These are phyloP conservation scores for Metschnikowia colocasiae DNA, from an alignment of 805 yeast species.

Conservation along the genomic window DNA sequence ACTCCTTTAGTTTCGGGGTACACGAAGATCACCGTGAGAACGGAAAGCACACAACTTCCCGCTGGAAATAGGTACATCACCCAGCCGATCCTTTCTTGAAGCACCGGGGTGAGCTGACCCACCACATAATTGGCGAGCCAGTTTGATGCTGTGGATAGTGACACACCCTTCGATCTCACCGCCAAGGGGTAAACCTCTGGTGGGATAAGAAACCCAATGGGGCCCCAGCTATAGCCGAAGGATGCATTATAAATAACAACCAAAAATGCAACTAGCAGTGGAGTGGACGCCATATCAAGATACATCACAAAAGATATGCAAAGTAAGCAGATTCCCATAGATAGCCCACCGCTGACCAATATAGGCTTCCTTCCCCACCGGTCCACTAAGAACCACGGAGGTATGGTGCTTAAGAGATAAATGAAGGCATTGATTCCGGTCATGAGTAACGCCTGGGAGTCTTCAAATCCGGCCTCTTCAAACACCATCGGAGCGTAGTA, in stretches of 20 bases:
- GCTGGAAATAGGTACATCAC: slow-evolving; percentile 41
- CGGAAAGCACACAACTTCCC: slow-evolving; percentile 32
- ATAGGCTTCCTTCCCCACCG: slow-evolving; percentile 46
- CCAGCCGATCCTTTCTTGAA: slow-evolving; percentile 40
- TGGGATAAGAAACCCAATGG: slow-evolving; percentile 42
- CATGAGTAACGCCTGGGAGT: slow-evolving; percentile 41
- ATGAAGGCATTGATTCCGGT: slow-evolving; percentile 42
- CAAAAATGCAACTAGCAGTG: slow-evolving; percentile 37
- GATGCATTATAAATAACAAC: slow-evolving; percentile 42
- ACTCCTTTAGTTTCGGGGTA: slow-evolving; percentile 46
- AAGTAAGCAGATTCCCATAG: slow-evolving; percentile 36
- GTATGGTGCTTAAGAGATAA: slow-evolving; percentile 38
- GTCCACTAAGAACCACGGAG: slow-evolving; percentile 46
- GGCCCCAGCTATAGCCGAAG: slow-evolving; percentile 47
- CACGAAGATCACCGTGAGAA: slow-evolving; percentile 30
- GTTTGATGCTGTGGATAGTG: slow-evolving; percentile 42
- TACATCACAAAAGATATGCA: slow-evolving; percentile 34
- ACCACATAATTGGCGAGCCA: slow-evolving; percentile 45
- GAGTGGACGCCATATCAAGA: slow-evolving; percentile 30
- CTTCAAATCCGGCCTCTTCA: slow-evolving; percentile 43
- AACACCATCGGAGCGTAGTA: slow-evolving; percentile 59
- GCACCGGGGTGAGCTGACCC: slow-evolving; percentile 43
- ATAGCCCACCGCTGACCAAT: slow-evolving; percentile 37
- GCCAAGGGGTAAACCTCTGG: slow-evolving; percentile 44
- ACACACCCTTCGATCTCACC: slow-evolving; percentile 42